phyloP scores from a whole-genome alignment of 805 yeast species.

The Metschnikowia colocasiae region DNA sequence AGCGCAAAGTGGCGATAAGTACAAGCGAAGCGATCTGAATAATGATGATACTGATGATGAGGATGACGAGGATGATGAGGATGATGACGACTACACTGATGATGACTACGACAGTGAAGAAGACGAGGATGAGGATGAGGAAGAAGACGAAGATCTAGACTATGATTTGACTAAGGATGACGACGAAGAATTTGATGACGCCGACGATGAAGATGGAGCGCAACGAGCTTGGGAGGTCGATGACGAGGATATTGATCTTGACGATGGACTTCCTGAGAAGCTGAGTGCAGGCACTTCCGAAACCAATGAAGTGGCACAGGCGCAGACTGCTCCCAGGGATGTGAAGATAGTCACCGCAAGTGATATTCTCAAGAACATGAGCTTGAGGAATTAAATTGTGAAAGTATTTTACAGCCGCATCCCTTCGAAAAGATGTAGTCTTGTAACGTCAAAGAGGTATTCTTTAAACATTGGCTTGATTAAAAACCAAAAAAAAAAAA shows the following conservation, averaged over 20 bases:
- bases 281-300: constrained; percentile 3
- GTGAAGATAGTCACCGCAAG: constrained; percentile 13
- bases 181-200: constrained; percentile 6
- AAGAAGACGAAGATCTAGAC: constrained; percentile 7
- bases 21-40: constrained; percentile 14
- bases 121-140: constrained; percentile 11
- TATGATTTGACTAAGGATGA: constrained; percentile 5
- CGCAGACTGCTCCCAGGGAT: constrained; percentile 6
- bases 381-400: background rate
- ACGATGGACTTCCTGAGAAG: constrained; percentile 7
- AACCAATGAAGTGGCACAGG: background rate
- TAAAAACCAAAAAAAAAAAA: constrained; percentile 7
- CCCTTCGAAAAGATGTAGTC: too few species aligned
- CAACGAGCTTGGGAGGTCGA: constrained; percentile 5
- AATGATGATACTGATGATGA: constrained; percentile 15
- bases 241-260: constrained; percentile 7
- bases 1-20: background rate
- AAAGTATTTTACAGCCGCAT: background rate
- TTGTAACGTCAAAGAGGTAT: too few species aligned
- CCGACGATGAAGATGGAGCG: constrained; percentile 4
- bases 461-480: background rate
- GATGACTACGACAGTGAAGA: constrained; percentile 14
- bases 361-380: constrained; percentile 13
- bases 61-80: constrained; percentile 7
- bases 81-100: constrained; percentile 10